phyloP scores from a whole-genome alignment of 768 basidiomycete species.

The Coprinellus aureogranulatus region DNA sequence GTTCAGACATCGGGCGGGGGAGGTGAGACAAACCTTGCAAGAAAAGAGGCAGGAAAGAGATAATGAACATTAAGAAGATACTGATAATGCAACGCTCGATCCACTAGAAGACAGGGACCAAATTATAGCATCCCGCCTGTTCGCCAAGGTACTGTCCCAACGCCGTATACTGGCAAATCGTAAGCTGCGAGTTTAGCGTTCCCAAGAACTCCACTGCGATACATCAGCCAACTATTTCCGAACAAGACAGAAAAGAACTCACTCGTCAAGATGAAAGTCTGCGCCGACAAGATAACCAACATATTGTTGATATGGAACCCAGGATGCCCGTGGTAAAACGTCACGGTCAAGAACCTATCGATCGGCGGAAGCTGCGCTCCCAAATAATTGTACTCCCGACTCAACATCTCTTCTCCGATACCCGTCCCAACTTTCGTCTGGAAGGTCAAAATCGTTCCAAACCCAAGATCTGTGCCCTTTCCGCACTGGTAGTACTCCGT shows the following conservation, averaged over 20 bases:
- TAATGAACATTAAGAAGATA: slow-evolving; percentile 98
- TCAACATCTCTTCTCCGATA: slow-evolving; percentile 99
- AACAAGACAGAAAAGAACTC: slow-evolving; percentile 24
- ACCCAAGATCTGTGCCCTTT: slow-evolving; percentile 97
- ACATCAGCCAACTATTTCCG: slow-evolving; percentile 7
- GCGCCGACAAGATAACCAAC: slow-evolving; percentile 94
- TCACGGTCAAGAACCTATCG: slow-evolving; percentile 97
- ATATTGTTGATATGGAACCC: slow-evolving; percentile 99
- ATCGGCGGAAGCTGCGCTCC: slow-evolving; percentile 97
- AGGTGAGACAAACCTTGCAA: slow-evolving; percentile 67
- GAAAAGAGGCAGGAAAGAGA: slow-evolving; percentile 92
- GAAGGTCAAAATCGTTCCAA: slow-evolving; percentile 99
- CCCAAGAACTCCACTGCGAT: slow-evolving; percentile 88
- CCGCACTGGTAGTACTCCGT: slow-evolving; percentile 99
- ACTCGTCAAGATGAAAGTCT: slow-evolving; percentile 92
- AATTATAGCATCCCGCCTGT: slow-evolving; percentile 89
- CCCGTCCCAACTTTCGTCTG: slow-evolving; percentile 99
- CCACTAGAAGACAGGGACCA: slow-evolving; percentile 92
- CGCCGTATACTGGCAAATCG: slow-evolving; percentile 76
- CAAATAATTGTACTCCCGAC: slow-evolving; percentile 97
- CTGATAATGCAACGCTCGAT: slow-evolving; percentile 95
- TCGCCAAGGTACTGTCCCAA: slow-evolving; percentile 72
- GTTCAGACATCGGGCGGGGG: background rate
- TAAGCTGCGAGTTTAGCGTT: slow-evolving; percentile 78
- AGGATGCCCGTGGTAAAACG: slow-evolving; percentile 99